These are phyloP conservation scores for Mortierella antarctica DNA, from an alignment of 192 early-diverging fungal genomes.

Conservation along the genomic window DNA sequence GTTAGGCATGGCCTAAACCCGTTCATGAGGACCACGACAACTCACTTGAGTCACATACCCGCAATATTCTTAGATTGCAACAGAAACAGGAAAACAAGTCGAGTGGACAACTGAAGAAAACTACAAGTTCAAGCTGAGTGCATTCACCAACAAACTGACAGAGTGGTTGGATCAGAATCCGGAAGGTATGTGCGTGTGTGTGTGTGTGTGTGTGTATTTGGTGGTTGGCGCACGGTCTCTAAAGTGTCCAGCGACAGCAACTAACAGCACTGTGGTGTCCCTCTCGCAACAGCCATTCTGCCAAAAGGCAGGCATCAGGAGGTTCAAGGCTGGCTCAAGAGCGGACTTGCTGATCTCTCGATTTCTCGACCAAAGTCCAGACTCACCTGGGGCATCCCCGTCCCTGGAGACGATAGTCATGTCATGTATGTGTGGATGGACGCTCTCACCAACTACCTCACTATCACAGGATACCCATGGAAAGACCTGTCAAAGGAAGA, in stretches of 20 bases:
- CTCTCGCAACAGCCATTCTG: slow-evolving; percentile 63
- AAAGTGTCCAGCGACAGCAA: not conserved
- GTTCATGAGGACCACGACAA: too few species aligned
- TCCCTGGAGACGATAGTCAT: slow-evolving; percentile 88
- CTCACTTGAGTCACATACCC: too few species aligned
- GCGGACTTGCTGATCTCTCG: slow-evolving; percentile 79
- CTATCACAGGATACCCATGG: slow-evolving; percentile 89
- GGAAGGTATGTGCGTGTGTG: slow-evolving; percentile 42
- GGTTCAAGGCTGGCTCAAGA: slow-evolving; percentile 68
- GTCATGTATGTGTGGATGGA: slow-evolving; percentile 99
- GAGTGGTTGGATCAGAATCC: slow-evolving; percentile 79
- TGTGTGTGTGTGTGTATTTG: not conserved
- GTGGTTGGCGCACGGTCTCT: not conserved
- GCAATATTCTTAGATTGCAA: slow-evolving; percentile 62
- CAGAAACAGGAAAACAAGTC: slow-evolving; percentile 85
- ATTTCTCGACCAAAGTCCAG: slow-evolving; percentile 85
- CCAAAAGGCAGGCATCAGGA: slow-evolving; percentile 73
- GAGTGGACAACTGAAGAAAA: slow-evolving; percentile 95
- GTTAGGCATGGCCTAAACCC: not conserved
- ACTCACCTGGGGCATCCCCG: slow-evolving; percentile 90
- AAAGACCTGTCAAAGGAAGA: slow-evolving; percentile 18
- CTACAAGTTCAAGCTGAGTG: slow-evolving; percentile 89
- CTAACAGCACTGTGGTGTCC: not conserved
- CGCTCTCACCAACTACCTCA: slow-evolving; percentile 93
- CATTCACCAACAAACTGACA: slow-evolving; percentile 67